These are phyloP conservation scores for Dendrocalamus latiflorus DNA, from an alignment of 202 grass and related monocot species.

Conservation along the genomic window DNA sequence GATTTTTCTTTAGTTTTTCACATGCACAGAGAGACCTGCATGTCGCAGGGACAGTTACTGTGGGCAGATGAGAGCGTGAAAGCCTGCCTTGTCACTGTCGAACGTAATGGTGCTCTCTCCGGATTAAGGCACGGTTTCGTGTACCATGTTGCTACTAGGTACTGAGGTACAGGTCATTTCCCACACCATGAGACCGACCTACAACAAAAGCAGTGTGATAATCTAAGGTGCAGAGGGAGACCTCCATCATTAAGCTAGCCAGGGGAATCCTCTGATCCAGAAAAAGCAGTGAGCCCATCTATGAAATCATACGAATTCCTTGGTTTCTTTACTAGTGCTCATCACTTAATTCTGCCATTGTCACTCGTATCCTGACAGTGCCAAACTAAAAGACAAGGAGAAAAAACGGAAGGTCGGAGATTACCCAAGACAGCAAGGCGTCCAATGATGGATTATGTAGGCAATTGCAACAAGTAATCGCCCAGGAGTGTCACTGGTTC, in stretches of 20 bases:
- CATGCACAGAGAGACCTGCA: not conserved
- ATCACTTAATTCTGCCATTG: not conserved
- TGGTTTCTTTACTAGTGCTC: not conserved
- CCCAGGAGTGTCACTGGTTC: not conserved
- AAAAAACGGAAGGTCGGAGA: slow-evolving; percentile 4
- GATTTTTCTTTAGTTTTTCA: not conserved
- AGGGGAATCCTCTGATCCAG: too few species aligned
- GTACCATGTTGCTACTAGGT: not conserved
- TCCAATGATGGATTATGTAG: not conserved
- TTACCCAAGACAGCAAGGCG: not conserved
- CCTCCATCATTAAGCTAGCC: not conserved
- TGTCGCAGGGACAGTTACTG: not conserved
- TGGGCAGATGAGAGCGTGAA: not conserved
- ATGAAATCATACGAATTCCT: not conserved
- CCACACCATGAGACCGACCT: not conserved
- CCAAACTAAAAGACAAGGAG: not conserved
- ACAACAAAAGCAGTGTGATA: not conserved
- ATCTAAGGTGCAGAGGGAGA: not conserved
- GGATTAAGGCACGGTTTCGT: not conserved
- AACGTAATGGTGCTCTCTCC: not conserved
- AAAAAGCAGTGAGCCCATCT: not conserved
- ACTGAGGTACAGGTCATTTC: not conserved
- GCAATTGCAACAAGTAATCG: slow-evolving; percentile 27
- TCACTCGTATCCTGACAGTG: not conserved
- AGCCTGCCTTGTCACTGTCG: not conserved